Evolutionary conservation across 768 basidiomycete species (phyloP).

Genomic region (Mycena kentingensis): DNA sequence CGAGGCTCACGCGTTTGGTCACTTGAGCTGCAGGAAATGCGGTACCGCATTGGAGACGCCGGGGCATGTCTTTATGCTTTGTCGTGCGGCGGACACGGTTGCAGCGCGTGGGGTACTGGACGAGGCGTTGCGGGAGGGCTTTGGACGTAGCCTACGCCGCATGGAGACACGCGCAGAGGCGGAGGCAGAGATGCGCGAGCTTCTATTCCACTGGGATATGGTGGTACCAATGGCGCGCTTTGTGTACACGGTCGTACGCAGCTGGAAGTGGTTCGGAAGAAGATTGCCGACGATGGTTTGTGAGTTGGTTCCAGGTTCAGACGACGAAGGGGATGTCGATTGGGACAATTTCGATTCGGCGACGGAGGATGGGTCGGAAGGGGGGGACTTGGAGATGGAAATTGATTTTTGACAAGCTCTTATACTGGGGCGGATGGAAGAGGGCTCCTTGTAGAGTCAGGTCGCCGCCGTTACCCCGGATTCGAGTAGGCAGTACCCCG

Average conservation of each 20-base stretch:
- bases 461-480: no score
- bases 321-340: background rate
- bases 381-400: background rate
- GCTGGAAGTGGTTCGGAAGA: background rate
- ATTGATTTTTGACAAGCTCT: background rate
- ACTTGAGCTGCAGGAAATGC: background rate
- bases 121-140: background rate
- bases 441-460: no score
- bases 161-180: background rate
- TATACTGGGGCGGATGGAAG: background rate
- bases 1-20: background rate
- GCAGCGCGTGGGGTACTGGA: background rate
- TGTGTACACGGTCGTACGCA: background rate
- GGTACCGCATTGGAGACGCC: background rate
- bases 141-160: background rate
- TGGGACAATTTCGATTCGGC: no score
- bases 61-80: background rate
- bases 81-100: background rate
- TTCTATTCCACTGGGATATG: background rate
- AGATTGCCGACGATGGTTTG: background rate
- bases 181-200: background rate
- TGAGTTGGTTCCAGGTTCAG: background rate
- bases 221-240: background rate
- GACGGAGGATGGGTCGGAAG: no score
- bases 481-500: no score